Conservation (phyloP, 2,329 filamentous ascomycete genomes). For the Pestalotiopsis sp. region DNA sequence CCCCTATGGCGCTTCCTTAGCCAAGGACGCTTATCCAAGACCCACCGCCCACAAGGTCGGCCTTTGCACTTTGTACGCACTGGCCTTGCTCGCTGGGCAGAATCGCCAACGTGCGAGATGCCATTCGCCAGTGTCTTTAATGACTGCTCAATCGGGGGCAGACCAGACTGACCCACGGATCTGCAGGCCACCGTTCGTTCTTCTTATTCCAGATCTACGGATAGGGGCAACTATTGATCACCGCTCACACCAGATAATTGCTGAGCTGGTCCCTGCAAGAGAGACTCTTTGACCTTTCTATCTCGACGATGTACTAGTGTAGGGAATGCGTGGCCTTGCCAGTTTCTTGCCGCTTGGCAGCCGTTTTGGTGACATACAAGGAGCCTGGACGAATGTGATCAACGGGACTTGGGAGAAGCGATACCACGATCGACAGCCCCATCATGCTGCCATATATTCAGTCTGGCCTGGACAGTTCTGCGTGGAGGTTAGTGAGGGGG, state of each 20-base stretch:
- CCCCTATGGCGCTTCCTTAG: background rate
- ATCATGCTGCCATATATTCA: too few relatives aligned
- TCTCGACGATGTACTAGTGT: background rate
- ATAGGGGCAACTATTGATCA: conserved; percentile 1
- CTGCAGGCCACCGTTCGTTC: background rate
- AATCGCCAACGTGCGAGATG: background rate
- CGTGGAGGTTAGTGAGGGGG: too few relatives aligned
- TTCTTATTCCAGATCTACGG: conserved; percentile 3
- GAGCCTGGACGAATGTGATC: background rate
- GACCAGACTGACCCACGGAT: background rate
- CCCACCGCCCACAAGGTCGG: background rate
- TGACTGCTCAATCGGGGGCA: background rate
- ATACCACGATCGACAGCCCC: too few relatives aligned
- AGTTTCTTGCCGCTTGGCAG: background rate
- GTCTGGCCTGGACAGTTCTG: too few relatives aligned
- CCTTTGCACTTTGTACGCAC: background rate
- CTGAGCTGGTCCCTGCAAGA: background rate
- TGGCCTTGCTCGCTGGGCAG: background rate
- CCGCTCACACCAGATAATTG: background rate
- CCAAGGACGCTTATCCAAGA: background rate
- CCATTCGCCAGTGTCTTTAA: background rate
- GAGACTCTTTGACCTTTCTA: background rate
- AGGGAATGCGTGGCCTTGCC: too few relatives aligned
- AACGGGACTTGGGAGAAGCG: background rate
- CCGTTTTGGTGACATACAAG: background rate